These are phyloP conservation scores for Aspergillus taichungensis DNA, from an alignment of 495 filamentous ascomycete genomes.

Conservation along the genomic window DNA sequence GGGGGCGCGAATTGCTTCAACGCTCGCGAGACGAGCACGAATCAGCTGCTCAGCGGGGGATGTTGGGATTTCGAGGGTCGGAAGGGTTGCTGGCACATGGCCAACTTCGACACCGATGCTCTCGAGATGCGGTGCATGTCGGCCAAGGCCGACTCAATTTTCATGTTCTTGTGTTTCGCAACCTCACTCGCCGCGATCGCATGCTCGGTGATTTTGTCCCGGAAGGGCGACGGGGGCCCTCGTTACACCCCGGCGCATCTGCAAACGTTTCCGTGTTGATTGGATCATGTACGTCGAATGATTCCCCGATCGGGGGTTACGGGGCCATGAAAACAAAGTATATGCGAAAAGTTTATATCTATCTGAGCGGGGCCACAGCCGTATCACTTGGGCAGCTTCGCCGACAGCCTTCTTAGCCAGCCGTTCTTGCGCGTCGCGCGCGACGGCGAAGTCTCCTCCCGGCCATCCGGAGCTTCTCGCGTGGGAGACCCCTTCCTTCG, in stretches of 20 bases:
- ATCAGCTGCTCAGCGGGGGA: slow-evolving; percentile 29
- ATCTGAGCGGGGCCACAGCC: no score
- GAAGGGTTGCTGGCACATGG: neutral
- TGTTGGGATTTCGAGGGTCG: slow-evolving; percentile 4
- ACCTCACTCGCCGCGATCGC: slow-evolving; percentile 7
- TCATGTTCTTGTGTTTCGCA: slow-evolving; percentile 22
- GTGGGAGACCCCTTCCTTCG: slow-evolving; percentile 7
- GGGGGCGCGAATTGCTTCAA: slow-evolving; percentile 25
- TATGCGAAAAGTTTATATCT: no score
- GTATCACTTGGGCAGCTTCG: no score
- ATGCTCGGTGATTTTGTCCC: neutral
- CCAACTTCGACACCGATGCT: slow-evolving; percentile 7
- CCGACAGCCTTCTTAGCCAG: no score
- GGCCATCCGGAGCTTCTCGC: no score
- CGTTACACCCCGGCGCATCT: no score
- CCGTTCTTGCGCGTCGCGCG: no score
- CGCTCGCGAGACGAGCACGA: slow-evolving; percentile 7
- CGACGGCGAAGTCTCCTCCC: no score
- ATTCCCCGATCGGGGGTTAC: no score
- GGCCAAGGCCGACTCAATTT: slow-evolving; percentile 20
- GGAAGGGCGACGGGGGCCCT: neutral
- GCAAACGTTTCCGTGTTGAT: no score
- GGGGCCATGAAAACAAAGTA: no score
- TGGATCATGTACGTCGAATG: no score
- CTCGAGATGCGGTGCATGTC: slow-evolving; percentile 18